Conservation (phyloP, 768 basidiomycete genomes). For the Psilocybe sp. region DNA sequence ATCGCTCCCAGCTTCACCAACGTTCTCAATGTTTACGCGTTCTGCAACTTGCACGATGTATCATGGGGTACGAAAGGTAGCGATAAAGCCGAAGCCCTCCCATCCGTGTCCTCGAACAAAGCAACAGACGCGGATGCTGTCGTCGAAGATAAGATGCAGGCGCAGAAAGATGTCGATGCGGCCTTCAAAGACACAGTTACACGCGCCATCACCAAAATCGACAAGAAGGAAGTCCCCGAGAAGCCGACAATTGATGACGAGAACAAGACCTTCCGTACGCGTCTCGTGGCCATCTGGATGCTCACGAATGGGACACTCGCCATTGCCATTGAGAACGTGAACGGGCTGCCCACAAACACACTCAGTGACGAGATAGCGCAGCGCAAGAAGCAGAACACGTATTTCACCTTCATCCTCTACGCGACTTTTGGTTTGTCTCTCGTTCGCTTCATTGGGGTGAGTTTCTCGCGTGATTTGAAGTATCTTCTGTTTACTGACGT, state of each 20-base stretch:
- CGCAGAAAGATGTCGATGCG: conserved; percentile 86
- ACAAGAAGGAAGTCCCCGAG: conserved; percentile 62
- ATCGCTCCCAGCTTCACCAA: conserved; percentile 93
- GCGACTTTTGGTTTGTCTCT: conserved; percentile 72
- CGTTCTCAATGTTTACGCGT: conserved; percentile 94
- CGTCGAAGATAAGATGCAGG: conserved; percentile 81
- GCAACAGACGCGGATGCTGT: conserved; percentile 72
- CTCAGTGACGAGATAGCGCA: conserved; percentile 40
- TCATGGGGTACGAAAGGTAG: conserved; percentile 96
- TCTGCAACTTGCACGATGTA: conserved; percentile 94
- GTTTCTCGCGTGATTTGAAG: conserved; percentile 24
- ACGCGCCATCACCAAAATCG: conserved; percentile 76
- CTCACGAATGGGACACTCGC: conserved; percentile 64
- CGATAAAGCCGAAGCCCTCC: conserved; percentile 90
- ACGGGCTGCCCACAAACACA: conserved; percentile 58
- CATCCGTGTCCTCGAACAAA: conserved; percentile 85
- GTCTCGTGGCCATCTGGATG: conserved; percentile 84
- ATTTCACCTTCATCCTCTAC: conserved; percentile 78
- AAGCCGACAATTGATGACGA: conserved; percentile 86
- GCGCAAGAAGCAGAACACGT: conserved; percentile 44
- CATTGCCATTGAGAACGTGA: conserved; percentile 73
- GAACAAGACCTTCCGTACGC: conserved; percentile 91
- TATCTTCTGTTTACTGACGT: neutral
- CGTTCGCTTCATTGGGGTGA: conserved; percentile 74
- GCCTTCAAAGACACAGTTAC: conserved; percentile 91